These are phyloP conservation scores for Dictyophora rubrovolvata DNA, from an alignment of 768 basidiomycete species.

Conservation along the genomic window DNA sequence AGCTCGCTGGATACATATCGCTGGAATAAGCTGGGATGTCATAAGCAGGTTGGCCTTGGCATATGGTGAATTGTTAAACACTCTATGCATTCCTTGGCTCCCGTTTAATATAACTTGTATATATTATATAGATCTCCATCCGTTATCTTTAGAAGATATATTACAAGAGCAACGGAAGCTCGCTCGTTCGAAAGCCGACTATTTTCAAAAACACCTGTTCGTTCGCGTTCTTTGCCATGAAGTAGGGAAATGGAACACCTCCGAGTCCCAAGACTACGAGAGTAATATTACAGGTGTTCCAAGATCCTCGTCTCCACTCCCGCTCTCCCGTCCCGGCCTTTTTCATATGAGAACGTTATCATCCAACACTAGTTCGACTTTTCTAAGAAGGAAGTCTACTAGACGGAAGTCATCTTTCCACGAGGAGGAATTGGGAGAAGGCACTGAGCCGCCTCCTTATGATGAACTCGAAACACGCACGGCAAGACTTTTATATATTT, in stretches of 20 bases:
- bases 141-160: constrained; percentile 62
- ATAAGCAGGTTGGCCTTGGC: constrained; percentile 55
- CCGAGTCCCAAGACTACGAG: background rate
- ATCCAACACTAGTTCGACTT: constrained; percentile 22
- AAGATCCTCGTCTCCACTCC: constrained; percentile 26
- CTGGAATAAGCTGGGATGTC: constrained; percentile 62
- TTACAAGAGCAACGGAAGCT: constrained; percentile 38
- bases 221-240: constrained; percentile 58
- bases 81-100: background rate
- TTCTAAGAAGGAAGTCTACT: constrained; percentile 13
- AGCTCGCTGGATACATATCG: constrained; percentile 68
- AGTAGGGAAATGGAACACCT: constrained; percentile 20
- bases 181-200: constrained; percentile 59
- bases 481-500: background rate
- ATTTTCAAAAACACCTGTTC: constrained; percentile 62
- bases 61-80: constrained; percentile 35
- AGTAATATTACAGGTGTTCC: constrained; percentile 20
- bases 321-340: constrained; percentile 17
- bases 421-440: constrained; percentile 2
- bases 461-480: background rate
- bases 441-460: background rate
- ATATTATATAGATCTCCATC: constrained; percentile 44
- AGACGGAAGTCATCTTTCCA: constrained; percentile 6
- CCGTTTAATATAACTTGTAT: constrained; percentile 3
- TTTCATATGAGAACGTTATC: constrained; percentile 18